A percentile compares a stretch with the other conserved stretches of the same genome.
Evolutionary conservation across 257 asterid genomes (phyloP).

Genomic region (Solanum pinnatisectum): DNA sequence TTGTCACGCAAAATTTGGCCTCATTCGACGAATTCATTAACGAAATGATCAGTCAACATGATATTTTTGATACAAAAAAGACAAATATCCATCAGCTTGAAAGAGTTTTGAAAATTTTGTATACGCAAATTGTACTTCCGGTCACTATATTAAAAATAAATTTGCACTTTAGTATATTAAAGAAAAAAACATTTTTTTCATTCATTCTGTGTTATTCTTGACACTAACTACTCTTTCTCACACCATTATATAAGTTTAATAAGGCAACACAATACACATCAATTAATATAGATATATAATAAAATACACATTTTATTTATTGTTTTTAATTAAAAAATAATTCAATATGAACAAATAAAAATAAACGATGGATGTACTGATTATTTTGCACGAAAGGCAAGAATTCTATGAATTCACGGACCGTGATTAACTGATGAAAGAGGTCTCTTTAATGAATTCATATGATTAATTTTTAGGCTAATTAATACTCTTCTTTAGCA

Average conservation of each 20-base stretch:
- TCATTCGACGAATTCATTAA: not conserved
- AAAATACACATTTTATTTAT: not conserved
- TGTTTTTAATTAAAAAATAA: not conserved
- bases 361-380: fast-evolving
- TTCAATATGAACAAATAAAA: not conserved
- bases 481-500: not conserved
- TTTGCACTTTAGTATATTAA: not conserved
- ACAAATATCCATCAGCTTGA: not conserved
- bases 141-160: not conserved
- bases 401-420: not conserved
- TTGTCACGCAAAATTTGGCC: not conserved
- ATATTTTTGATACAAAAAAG: not conserved
- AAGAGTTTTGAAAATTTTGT: not conserved
- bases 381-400: not conserved
- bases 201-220: not conserved
- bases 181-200: not conserved
- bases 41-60: not conserved
- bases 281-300: not conserved
- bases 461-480: not conserved
- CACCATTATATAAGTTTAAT: not conserved
- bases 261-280: not conserved
- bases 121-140: not conserved
- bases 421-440: not conserved
- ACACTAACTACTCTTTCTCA: not conserved
- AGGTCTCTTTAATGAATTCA: not conserved